Evolutionary conservation across 2,329 filamentous ascomycete genomes (phyloP), one percentile per base, ranked within the genome.

Genomic region (Penicillium sp.): DNA sequence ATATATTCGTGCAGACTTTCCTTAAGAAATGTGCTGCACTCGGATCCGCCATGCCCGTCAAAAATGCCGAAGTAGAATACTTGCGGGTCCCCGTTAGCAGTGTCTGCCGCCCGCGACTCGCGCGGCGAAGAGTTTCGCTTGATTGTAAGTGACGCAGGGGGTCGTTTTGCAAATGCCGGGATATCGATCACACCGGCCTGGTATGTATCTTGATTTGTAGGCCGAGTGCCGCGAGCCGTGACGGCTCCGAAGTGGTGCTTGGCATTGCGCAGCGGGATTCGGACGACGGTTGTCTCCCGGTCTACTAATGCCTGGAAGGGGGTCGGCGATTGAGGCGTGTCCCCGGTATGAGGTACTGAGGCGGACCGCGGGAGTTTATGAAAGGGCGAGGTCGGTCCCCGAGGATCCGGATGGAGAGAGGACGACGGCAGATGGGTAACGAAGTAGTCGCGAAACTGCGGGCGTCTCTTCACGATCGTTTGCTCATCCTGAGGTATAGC

Each of bases 1-100:
- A 99, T 85, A 69, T 96, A 97, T 9, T 83, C 83, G 69, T 96
- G 94, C 54, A 99, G 75, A 65, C 88, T 84, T 54, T 96, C 89
- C 51, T 86, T 81, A 60, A 97, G 73, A 63, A 96, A 97, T 16
- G 87, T 85, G 53, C 90, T 91, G 71, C 94, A 97, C 69, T 96
- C 89, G 18, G 78, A 82, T 18, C 94, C 94, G 9, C 94, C 94
- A 74, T 99, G 94, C 2, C 94, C 94, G 71, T 99, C 94, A 66
- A 97, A 99, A 1, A 97, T 86, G 1, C 84, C 92, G 79, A 96
- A 99, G 72, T 97, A 99, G 72, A 99, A 99, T 30, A 97, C 87
- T 69, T 97, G 92, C 1, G 92, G 92, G 67, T 97, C 92, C 2
- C 92, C 92, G 56, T 84, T 88, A 1, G 88, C 84, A 58, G 86